Conservation (phyloP, 176 grass and related monocot species). For the Avena insularis region DNA sequence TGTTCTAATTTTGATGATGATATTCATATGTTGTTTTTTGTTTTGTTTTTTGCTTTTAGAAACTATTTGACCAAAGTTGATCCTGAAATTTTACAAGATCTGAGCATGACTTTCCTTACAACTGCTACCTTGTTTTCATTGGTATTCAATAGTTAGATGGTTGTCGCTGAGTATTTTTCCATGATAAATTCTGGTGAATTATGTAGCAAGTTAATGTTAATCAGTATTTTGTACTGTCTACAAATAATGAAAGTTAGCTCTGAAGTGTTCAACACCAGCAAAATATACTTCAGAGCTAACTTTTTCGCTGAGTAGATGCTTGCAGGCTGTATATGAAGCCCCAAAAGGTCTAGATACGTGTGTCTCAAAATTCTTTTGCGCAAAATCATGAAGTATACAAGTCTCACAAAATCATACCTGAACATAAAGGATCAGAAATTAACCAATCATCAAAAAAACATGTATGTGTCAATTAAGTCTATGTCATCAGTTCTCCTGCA, state of each 20-base stretch:
- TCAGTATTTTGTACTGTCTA: background rate
- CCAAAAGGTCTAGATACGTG: background rate
- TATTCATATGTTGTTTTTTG: no score
- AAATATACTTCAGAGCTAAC: background rate
- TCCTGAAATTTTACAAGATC: background rate
- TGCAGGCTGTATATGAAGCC: background rate
- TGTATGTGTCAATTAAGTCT: background rate
- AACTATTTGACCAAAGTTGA: background rate
- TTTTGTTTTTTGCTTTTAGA: no score
- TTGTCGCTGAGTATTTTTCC: background rate
- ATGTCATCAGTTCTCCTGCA: background rate
- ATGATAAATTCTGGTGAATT: background rate
- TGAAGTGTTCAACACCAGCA: background rate
- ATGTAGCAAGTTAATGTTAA: background rate
- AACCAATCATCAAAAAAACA: background rate
- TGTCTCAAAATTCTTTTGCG: background rate
- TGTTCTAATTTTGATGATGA: no score
- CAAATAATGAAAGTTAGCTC: background rate
- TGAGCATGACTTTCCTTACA: background rate
- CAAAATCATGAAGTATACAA: background rate
- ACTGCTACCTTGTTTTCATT: background rate
- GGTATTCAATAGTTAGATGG: background rate
- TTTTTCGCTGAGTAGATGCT: background rate
- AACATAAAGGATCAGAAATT: no score
- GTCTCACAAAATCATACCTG: no score